phyloP scores from a whole-genome alignment of 2,329 filamentous ascomycete genomes.

The Epichloe glyceriae region DNA sequence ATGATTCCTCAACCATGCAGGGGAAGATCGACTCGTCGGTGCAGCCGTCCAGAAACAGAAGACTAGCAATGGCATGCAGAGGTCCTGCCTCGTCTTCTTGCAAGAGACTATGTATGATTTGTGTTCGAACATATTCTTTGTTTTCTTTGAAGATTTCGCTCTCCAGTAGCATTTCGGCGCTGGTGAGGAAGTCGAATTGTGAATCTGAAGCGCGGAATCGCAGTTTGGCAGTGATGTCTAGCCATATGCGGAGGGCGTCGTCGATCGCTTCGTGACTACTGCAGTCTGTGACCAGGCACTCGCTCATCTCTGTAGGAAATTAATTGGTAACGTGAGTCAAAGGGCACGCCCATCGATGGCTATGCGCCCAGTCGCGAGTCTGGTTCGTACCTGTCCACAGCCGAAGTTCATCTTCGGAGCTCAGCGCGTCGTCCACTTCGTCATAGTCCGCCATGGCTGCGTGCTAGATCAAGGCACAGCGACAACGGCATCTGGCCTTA shows the following conservation, averaged over 20 bases:
- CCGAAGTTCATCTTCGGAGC: constrained; percentile 65
- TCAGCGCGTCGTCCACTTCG: constrained; percentile 35
- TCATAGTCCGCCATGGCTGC: constrained; percentile 50
- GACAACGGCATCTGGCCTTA: constrained; percentile 23
- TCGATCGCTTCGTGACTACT: constrained; percentile 54
- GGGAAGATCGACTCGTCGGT: constrained; percentile 66
- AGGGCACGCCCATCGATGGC: background rate
- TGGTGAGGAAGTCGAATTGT: constrained; percentile 69
- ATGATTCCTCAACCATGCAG: constrained; percentile 75
- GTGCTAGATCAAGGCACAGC: constrained; percentile 14
- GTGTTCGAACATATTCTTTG: constrained; percentile 75
- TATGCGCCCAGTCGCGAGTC: background rate
- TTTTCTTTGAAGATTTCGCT: constrained; percentile 63
- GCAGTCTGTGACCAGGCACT: constrained; percentile 33
- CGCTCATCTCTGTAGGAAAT: constrained; percentile 29
- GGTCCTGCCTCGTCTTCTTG: constrained; percentile 74
- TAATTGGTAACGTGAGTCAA: constrained; percentile 8
- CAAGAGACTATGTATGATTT: constrained; percentile 76
- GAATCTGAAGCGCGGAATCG: constrained; percentile 63
- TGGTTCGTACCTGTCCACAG: constrained; percentile 66
- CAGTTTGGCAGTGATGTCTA: constrained; percentile 63
- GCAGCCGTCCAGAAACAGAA: constrained; percentile 79
- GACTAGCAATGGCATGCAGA: constrained; percentile 71
- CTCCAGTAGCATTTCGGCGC: constrained; percentile 64
- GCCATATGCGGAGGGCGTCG: constrained; percentile 71